Base-by-base conservation (phyloP, 495 filamentous ascomycete species). In the Xylaria cubensis region DNA sequence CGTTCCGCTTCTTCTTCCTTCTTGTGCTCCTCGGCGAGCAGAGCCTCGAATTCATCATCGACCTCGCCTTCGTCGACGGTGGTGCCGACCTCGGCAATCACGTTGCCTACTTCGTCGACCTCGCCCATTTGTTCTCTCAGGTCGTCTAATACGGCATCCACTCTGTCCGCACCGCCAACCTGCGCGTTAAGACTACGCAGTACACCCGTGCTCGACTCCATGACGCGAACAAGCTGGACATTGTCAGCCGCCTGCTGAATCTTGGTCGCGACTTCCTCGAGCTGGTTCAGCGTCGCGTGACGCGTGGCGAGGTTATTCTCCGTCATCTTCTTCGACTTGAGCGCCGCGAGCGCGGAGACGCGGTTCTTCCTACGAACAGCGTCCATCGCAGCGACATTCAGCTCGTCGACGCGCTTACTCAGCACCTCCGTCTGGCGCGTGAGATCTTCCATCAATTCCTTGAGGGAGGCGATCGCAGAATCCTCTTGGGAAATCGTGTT, bases 211-310 rank as follows among this genome's bases (percentile, higher is more conserved):
- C 92, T 92, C 24, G 90, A 88, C 76, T 94, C 89, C 92, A 99
- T 95, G 12, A 93, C 90, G 65, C 84, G 84, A 3, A 97, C 87
- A 21, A 97, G 85, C 68, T 92, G 90, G 21, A 97, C 88, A 64
- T 97, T 93, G 75, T 93, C 92, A 2, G 88, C 86, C 1, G 96
- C 97, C 80, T 94, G 91, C 80, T 97, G 90, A 67, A 99, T 94
- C 75, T 90, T 92, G 10, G 83, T 78, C 66, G 92, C 92, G 0
- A 97, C 90, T 58, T 92, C 90, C 80, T 98, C 94, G 0, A 98
- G 84, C 80, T 97, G 94, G n/a, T 81, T 81, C 1, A 96, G 85
- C 0, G 91, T 92, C 12, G 89, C 90, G 29, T 90, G 85, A 3
- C 94, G 90, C 63, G 89, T 87, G 21, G 86, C 83, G 0, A 98